phyloP scores from a whole-genome alignment of 805 yeast genomes.

The Vanderwaltozyma verrucispora region DNA sequence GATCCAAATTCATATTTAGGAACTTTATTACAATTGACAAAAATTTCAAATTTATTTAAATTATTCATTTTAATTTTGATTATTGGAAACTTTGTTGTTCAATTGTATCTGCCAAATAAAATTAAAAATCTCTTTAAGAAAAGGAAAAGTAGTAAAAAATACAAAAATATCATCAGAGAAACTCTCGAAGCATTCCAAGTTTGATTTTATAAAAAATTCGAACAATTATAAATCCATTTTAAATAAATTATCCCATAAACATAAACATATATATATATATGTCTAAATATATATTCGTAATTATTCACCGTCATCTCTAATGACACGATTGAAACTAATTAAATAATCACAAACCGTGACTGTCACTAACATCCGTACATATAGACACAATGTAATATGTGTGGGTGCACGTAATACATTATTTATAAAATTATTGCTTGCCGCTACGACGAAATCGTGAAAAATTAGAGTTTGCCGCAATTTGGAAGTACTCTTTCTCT shows the following conservation, averaged over 20 bases:
- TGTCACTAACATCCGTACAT: too few species aligned
- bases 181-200: slow-evolving; percentile 1
- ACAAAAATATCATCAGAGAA: slow-evolving; percentile 24
- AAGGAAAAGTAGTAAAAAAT: slow-evolving; percentile 30
- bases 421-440: too few species aligned
- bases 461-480: too few species aligned
- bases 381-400: too few species aligned
- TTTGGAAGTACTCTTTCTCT: too few species aligned
- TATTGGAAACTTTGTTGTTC: slow-evolving; percentile 36
- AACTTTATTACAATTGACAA: slow-evolving; percentile 64
- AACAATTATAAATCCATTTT: not conserved
- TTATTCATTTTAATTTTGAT: slow-evolving; percentile 39
- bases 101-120: slow-evolving; percentile 26
- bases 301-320: not conserved
- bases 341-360: too few species aligned
- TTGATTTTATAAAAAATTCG: not conserved
- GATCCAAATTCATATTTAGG: slow-evolving; percentile 48
- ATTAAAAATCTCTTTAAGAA: slow-evolving; percentile 29
- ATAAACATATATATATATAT: not conserved
- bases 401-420: too few species aligned
- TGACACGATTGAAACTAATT: not conserved
- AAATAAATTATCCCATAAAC: not conserved
- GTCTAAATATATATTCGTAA: not conserved
- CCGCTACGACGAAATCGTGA: too few species aligned
- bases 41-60: slow-evolving; percentile 42